These are phyloP conservation scores for Fusarium sp. DNA, from an alignment of 2,329 filamentous ascomycete genomes.

Conservation along the genomic window DNA sequence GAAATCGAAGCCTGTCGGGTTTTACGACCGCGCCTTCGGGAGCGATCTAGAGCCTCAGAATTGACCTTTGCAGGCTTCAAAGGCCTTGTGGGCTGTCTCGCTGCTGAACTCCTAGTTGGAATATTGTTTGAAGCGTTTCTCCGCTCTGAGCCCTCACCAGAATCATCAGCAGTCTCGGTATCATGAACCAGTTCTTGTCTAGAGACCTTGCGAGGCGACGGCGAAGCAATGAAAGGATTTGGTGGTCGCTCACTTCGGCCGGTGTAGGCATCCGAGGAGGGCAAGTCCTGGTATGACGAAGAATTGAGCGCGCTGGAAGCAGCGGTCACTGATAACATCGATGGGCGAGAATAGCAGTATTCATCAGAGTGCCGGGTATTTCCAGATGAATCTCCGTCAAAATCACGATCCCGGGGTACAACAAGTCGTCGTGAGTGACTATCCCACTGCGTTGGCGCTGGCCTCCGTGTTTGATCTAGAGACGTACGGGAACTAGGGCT, in stretches of 20 bases:
- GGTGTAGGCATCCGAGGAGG: slow-evolving; percentile 31
- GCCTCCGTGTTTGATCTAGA: slow-evolving; percentile 51
- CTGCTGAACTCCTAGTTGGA: slow-evolving; percentile 32
- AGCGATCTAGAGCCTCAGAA: slow-evolving; percentile 31
- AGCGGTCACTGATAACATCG: slow-evolving; percentile 65
- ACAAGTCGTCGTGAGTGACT: slow-evolving; percentile 66
- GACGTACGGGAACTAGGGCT: slow-evolving; percentile 42
- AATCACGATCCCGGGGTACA: slow-evolving; percentile 52
- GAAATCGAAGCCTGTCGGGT: slow-evolving; percentile 41
- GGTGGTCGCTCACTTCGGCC: slow-evolving; percentile 34
- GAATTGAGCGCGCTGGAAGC: slow-evolving; percentile 66
- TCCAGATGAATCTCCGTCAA: slow-evolving; percentile 48
- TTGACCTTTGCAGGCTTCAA: slow-evolving; percentile 27
- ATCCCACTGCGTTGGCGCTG: slow-evolving; percentile 62
- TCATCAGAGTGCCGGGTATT: slow-evolving; percentile 56
- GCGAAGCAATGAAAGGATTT: slow-evolving; percentile 20
- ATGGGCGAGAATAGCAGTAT: slow-evolving; percentile 53
- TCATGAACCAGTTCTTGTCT: slow-evolving; percentile 36
- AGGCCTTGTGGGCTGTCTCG: slow-evolving; percentile 26
- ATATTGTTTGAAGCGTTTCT: slow-evolving; percentile 29
- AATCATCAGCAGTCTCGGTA: slow-evolving; percentile 38
- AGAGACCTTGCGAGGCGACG: slow-evolving; percentile 31
- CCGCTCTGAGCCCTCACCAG: slow-evolving; percentile 37
- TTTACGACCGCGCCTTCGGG: slow-evolving; percentile 39
- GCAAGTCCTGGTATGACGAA: slow-evolving; percentile 44